Evolutionary conservation across 371 early-diverging fungal species (phyloP), one percentile per base, ranked within the genome.

Genomic region (Gilbertella persicaria): DNA sequence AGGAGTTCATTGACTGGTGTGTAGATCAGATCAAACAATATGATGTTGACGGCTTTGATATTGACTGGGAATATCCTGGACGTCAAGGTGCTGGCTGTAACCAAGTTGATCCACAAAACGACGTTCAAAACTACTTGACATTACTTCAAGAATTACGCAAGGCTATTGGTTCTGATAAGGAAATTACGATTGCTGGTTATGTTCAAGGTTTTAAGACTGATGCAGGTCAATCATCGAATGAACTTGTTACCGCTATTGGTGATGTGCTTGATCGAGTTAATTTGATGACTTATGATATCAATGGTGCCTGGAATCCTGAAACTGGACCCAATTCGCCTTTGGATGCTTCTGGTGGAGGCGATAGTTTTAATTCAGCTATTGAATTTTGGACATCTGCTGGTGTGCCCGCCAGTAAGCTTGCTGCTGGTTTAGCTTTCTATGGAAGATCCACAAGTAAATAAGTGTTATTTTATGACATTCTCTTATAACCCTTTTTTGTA

Each of bases 1-100:
- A 70, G 2, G 49, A 60, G 3, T 67, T 82, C 30, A 72, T 79
- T 16, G 23, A 71, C 14, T 76, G 76, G 73, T 61, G 59, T 43
- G 38, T 70, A 13, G 48, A 62, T 7, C 67, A 65, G 26, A 63
- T 69, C 24, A 46, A 38, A 26, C 62, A 29, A 20, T 74, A 63
- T 40, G 50, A 59, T 21, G 68, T 59, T 13, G 70, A 72, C 45
- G 73, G 73, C 35, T 56, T 70, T 28, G 73, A 76, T 43, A 62
- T 69, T 55, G 83, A 81, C 46, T 88, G 80, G 85, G 86, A 85
- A 50, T 87, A 82, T 39, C 85, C 88, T 1, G 83, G 75, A 2
- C 57, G 72, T 0, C 64, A 73, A 60, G 88, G 81, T 1, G 71
- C 73, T 5, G 76, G 74, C 5, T 82, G 83, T 54, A 87, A 86